Evolutionary conservation across 2,329 filamentous ascomycete genomes (phyloP).

Genomic region (Fusarium haematococcum): DNA sequence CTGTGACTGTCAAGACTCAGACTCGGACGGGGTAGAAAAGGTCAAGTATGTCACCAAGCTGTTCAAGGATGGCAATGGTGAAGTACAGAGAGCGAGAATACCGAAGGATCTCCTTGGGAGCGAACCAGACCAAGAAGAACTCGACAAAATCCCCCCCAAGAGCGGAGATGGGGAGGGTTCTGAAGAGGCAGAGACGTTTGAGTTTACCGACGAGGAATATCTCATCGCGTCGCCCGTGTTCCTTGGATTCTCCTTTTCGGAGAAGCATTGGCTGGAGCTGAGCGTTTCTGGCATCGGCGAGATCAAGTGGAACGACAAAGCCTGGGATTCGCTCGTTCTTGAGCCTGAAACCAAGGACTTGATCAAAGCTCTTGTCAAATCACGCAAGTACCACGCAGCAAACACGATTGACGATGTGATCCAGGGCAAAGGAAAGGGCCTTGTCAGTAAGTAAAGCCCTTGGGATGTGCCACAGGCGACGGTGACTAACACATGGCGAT

Average conservation of each 20-base stretch:
- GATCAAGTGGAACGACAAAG: constrained; percentile 85
- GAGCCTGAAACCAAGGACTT: constrained; percentile 70
- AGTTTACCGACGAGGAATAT: constrained; percentile 85
- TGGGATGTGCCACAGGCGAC: background rate
- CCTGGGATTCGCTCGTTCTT: constrained; percentile 85
- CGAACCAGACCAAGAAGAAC: constrained; percentile 57
- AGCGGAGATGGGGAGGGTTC: constrained; percentile 21
- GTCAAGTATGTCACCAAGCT: constrained; percentile 64
- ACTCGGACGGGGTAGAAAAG: constrained; percentile 56
- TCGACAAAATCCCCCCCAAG: constrained; percentile 63
- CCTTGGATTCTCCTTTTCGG: constrained; percentile 86
- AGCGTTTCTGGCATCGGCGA: constrained; percentile 82
- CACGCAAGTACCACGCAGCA: constrained; percentile 84
- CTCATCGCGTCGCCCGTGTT: constrained; percentile 87
- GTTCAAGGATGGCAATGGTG: constrained; percentile 58
- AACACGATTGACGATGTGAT: constrained; percentile 87
- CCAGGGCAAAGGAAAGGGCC: constrained; percentile 86
- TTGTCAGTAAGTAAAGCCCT: constrained; percentile 67
- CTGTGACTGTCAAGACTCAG: constrained; percentile 55
- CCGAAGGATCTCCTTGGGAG: constrained; percentile 48
- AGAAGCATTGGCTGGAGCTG: constrained; percentile 93
- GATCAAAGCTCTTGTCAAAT: constrained; percentile 82
- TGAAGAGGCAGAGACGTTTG: constrained; percentile 32
- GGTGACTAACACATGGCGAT: constrained; percentile 27
- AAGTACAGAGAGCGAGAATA: constrained; percentile 48